Conservation (phyloP, 257 asterid species). For the Solanum pimpinellifolium region DNA sequence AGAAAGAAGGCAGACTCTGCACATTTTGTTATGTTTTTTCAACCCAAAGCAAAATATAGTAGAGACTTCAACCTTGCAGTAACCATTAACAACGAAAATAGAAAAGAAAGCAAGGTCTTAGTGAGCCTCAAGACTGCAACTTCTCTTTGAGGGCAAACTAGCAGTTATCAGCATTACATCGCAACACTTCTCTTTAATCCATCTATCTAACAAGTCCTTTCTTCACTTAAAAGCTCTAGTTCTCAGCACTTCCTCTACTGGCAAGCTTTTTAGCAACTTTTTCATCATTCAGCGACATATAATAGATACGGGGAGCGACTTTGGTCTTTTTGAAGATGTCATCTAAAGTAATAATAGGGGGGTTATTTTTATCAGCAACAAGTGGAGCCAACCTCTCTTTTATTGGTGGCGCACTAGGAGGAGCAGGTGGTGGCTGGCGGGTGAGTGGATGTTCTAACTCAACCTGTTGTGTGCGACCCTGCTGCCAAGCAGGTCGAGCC, state of each 20-base stretch:
- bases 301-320: slow-evolving; percentile 25
- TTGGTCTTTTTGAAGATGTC: slow-evolving; percentile 22
- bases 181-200: not conserved
- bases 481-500: slow-evolving; percentile 1
- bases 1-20: not conserved
- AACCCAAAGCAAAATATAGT: not conserved
- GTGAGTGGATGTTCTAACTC: not conserved
- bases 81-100: not conserved
- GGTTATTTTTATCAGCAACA: slow-evolving; percentile 1
- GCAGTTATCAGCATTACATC: not conserved
- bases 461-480: not conserved
- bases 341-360: slow-evolving; percentile 11
- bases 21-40: not conserved
- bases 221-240: not conserved
- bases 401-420: not conserved
- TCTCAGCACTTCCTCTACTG: not conserved
- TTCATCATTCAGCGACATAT: slow-evolving; percentile 23
- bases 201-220: not conserved
- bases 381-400: slow-evolving; percentile 1
- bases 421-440: not conserved
- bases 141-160: not conserved
- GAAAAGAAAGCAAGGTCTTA: not conserved
- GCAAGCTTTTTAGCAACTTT: slow-evolving; percentile 14
- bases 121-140: not conserved
- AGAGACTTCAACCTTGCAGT: not conserved